A percentile compares a stretch with the other conserved stretches of the same genome.
phyloP scores from a whole-genome alignment of 805 yeast genomes.

The Nakazawaea molendinolei region DNA sequence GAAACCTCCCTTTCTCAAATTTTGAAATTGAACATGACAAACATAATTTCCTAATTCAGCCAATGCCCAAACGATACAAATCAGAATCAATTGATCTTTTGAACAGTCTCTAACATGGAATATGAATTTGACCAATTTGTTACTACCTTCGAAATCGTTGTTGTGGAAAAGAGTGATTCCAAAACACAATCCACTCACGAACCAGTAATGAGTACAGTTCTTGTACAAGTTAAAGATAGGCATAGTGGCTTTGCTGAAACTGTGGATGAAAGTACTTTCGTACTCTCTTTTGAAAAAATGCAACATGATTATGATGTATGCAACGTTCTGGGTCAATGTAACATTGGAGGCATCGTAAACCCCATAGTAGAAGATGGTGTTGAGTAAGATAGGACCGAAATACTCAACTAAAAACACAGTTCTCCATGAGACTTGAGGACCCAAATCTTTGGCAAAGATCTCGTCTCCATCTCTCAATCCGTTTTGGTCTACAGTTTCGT shows the following conservation, averaged over 20 bases:
- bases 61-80: conserved; percentile 40
- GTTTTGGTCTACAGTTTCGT: conserved; percentile 38
- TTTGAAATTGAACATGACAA: conserved; percentile 62
- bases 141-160: neutral
- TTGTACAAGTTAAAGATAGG: conserved; percentile 82
- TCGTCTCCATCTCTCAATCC: conserved; percentile 32
- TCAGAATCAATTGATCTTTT: conserved; percentile 22
- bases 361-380: conserved; percentile 55
- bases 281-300: conserved; percentile 86
- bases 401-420: conserved; percentile 87
- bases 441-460: conserved; percentile 77
- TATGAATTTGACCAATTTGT: conserved; percentile 20
- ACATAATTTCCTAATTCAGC: conserved; percentile 69
- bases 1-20: conserved; percentile 47
- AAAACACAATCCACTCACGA: conserved; percentile 63
- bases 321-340: conserved; percentile 45
- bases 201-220: conserved; percentile 89
- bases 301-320: conserved; percentile 50
- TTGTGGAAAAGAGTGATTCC: conserved; percentile 25
- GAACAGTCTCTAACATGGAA: conserved; percentile 41
- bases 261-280: conserved; percentile 81
- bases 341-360: conserved; percentile 32
- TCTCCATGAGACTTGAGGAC: conserved; percentile 90
- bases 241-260: conserved; percentile 87
- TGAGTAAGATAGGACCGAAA: conserved; percentile 81